Evolutionary conservation across 345 rosid genomes (phyloP).

Genomic region (Citrus cavaleriei): DNA sequence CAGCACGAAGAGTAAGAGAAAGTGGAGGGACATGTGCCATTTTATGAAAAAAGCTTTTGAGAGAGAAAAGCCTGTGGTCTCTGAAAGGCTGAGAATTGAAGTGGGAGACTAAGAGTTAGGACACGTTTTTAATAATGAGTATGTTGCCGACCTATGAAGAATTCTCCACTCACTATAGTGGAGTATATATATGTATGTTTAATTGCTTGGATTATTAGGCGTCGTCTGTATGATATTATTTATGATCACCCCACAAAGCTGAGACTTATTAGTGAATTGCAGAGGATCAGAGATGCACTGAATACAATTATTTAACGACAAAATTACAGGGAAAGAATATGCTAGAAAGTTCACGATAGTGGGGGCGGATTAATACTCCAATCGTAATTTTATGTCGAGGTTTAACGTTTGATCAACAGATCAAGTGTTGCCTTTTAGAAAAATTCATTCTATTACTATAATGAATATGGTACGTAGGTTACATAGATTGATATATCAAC

Average conservation of each 20-base stretch:
- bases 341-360: neutral
- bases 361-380: neutral
- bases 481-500: too few species aligned
- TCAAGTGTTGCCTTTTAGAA: neutral
- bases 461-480: neutral
- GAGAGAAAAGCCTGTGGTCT: slow-evolving; percentile 6
- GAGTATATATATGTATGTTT: neutral
- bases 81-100: slow-evolving; percentile 2
- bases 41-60: neutral
- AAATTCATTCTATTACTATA: neutral
- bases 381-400: neutral
- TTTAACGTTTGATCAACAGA: neutral
- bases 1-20: neutral
- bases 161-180: slow-evolving; percentile 20
- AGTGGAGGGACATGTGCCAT: slow-evolving; percentile 23
- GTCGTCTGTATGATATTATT: neutral
- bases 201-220: neutral
- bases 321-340: neutral
- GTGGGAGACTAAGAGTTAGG: slow-evolving; percentile 4
- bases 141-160: slow-evolving; percentile 21
- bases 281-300: neutral
- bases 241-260: too few species aligned
- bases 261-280: neutral
- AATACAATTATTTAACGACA: neutral
- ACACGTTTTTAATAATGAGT: neutral